Evolutionary conservation across 805 yeast species (phyloP), one percentile per base, ranked within the genome.

Genomic region (Ogataea neopini): DNA sequence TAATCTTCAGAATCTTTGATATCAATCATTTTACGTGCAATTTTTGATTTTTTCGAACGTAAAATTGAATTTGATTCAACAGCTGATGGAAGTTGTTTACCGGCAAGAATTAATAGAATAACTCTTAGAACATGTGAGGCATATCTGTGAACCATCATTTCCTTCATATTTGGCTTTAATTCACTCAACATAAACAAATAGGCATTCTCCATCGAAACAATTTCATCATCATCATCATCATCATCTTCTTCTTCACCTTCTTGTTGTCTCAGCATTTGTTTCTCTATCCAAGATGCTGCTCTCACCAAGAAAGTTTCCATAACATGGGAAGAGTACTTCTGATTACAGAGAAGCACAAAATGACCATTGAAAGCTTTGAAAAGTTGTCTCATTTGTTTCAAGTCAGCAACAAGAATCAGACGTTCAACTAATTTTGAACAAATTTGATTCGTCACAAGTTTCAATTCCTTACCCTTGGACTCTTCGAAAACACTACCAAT

Each of bases 391-490:
- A 89, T 66, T 63, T 89, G 95, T 10, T 67, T 71, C 51, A 81
- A 84, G 22, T 76, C 73, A 13, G 91, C 84, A 15, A 73, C 69
- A 35, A 87, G 67, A n/a, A 92, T 77, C 51, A 92, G 70, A 61
- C 99, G 75, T 67, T 92, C 99, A 73, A 94, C 76, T 49, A 94
- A 74, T 64, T 92, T 92, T 19, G 98, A 92, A 66, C 97, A 90
- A 48, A 92, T 89, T 62, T 91, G 97, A 61, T 92, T 91, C 2
- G 97, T 92, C 3, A 87, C 96, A 34, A 92, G 74, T 66, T 94
- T 92, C 56, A 94, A 72, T 67, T 92, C 98, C 59, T 91, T 90
- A 2, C 96, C 97, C 40, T 77, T 74, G 18, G 90, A 79, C 70
- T 94, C 99, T 54, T 85, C 92, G 55, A 91, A 75, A 1, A 92